Percentiles rank a stretch among this genome's conserved stretches.
phyloP scores from a whole-genome alignment of 257 asterid species.

The Verbena officinalis region DNA sequence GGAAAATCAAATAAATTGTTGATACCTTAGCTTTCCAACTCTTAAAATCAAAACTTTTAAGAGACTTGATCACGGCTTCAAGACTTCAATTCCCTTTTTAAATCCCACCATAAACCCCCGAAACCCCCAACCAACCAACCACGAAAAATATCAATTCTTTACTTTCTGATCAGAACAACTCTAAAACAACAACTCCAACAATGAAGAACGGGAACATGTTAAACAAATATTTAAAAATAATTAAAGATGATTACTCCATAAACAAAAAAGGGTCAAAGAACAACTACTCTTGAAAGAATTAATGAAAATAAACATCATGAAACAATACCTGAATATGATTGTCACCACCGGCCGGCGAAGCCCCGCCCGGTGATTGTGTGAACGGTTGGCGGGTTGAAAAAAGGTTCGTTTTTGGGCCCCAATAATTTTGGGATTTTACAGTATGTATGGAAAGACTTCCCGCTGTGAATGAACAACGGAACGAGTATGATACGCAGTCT shows the following conservation, averaged over 20 bases:
- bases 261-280: not conserved
- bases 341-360: not conserved
- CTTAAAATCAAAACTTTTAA: not conserved
- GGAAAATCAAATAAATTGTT: slow-evolving; percentile 9
- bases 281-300: not conserved
- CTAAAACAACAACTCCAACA: not conserved
- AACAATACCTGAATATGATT: slow-evolving; percentile 1
- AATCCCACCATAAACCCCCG: not conserved
- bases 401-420: slow-evolving; percentile 22
- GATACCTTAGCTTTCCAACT: slow-evolving; percentile 1
- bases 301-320: not conserved
- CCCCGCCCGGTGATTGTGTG: slow-evolving; percentile 2
- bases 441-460: not conserved
- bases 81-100: not conserved
- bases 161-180: slow-evolving; percentile 14
- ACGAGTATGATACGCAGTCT: too few relatives aligned
- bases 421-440: slow-evolving; percentile 19
- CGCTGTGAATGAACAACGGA: not conserved
- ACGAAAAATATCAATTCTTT: not conserved
- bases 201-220: not conserved
- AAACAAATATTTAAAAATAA: too few relatives aligned
- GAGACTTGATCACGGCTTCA: slow-evolving; percentile 4
- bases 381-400: slow-evolving; percentile 20
- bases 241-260: too few relatives aligned
- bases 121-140: not conserved